Evolutionary conservation across 345 rosid genomes (phyloP), one percentile per base, ranked within the genome.

Genomic region (Noccaea bulbosa): DNA sequence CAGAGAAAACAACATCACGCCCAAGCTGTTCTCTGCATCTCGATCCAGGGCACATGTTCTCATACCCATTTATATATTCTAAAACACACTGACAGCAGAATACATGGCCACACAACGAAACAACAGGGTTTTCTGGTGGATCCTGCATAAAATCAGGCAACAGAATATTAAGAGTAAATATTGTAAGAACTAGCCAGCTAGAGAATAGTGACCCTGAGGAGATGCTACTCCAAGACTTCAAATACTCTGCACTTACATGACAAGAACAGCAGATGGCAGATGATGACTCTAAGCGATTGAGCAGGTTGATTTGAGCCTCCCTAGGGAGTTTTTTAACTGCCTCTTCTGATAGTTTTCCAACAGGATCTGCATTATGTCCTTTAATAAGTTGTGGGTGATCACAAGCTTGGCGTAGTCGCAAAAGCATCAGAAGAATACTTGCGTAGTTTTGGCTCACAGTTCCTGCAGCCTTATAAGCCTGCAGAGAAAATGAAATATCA

Each of bases 341-440:
- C 70, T 83, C 87, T 45, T 65, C 77, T 65, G 99, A 89, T 76
- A 35, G 73, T 76, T 91, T 85, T 60, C 83, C 90, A 75, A 84
- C 82, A 58, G 83, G 82, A 52, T 83, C 86, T 54, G 93, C 77
- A 75, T 65, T 75, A 69, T 77, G 79, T 72, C 77, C 84, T 76
- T 89, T 83, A 37, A 89, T 92, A 63, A 94, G 96, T 68, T 82
- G 74, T 22, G 99, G 99, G 77, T 94, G 98, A 69, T 85, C 97
- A 81, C 99, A 91, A 65, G 98, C 99, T 79, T 94, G 99, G 54
- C 99, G 93, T 55, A 94, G 89, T 63, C 98, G 93, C 81, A 94
- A 83, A 83, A 94, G 93, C 97, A 94, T 80, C 83, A 94, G 76
- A 79, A 94, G 99, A 78, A 91, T 94, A 81, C 83, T 94, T 61